A percentile compares a stretch with the other conserved stretches of the same genome.
Evolutionary conservation across 345 rosid species (phyloP).

Genomic region (Geranium rotundifolium): DNA sequence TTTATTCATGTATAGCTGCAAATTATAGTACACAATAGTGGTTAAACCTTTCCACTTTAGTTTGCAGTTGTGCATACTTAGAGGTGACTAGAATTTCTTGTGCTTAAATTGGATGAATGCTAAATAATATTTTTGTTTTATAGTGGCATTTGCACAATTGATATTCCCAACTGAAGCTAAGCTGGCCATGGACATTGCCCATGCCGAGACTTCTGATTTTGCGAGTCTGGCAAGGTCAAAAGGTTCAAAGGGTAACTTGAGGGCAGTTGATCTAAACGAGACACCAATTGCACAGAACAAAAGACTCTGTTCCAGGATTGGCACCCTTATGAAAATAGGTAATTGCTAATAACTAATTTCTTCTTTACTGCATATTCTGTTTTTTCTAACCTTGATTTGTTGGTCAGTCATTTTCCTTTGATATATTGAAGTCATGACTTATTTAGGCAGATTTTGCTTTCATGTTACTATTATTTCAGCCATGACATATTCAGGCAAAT

Average conservation of each 20-base stretch:
- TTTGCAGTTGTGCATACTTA: too few species aligned
- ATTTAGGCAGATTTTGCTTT: too few species aligned
- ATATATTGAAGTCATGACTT: too few species aligned
- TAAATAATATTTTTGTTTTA: slow-evolving; percentile 7
- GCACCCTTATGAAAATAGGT: slow-evolving; percentile 92
- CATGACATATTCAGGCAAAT: background rate
- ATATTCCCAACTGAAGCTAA: slow-evolving; percentile 87
- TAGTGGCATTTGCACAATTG: slow-evolving; percentile 83
- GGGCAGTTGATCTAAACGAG: slow-evolving; percentile 82
- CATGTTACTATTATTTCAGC: too few species aligned
- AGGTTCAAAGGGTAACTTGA: slow-evolving; percentile 50
- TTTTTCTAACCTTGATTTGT: too few species aligned
- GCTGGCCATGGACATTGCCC: slow-evolving; percentile 83
- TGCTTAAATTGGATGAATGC: background rate
- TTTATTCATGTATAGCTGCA: too few species aligned
- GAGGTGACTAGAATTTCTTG: too few species aligned
- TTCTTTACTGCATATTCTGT: too few species aligned
- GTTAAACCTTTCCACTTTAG: too few species aligned
- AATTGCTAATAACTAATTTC: background rate
- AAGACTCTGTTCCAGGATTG: slow-evolving; percentile 58
- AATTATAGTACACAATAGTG: too few species aligned
- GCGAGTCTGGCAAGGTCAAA: slow-evolving; percentile 47
- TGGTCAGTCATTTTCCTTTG: too few species aligned
- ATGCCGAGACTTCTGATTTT: slow-evolving; percentile 59
- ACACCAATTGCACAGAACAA: slow-evolving; percentile 63